phyloP scores from a whole-genome alignment of 306 rosid genomes.

The Casuarina glauca region DNA sequence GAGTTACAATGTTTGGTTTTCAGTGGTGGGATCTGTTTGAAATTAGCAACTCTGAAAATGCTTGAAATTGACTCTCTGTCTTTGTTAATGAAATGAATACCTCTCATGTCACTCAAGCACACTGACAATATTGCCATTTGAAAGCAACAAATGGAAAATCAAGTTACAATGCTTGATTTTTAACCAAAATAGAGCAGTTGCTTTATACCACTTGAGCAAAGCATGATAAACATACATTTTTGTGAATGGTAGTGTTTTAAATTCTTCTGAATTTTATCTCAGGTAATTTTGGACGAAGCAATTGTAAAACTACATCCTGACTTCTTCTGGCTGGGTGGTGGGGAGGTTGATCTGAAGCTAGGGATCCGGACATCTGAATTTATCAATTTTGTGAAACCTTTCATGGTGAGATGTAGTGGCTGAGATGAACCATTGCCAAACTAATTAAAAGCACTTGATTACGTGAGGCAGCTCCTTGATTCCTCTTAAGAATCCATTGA shows the following conservation, averaged over 20 bases:
- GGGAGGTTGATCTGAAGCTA: slow-evolving; percentile 54
- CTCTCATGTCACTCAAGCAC: not conserved
- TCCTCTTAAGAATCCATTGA: not conserved
- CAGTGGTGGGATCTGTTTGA: not conserved
- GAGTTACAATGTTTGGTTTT: too few species aligned
- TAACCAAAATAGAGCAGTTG: not conserved
- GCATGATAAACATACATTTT: not conserved
- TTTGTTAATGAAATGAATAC: not conserved
- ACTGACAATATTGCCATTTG: not conserved
- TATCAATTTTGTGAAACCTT: slow-evolving; percentile 61
- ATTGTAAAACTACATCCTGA: slow-evolving; percentile 76
- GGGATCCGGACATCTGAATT: slow-evolving; percentile 68
- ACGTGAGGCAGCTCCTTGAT: not conserved
- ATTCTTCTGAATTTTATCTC: slow-evolving; percentile 32
- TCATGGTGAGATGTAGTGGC: slow-evolving; percentile 67
- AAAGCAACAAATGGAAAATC: not conserved
- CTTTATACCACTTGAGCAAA: not conserved
- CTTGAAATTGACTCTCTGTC: slow-evolving; percentile 3
- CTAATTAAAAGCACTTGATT: not conserved
- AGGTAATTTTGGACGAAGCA: slow-evolving; percentile 92
- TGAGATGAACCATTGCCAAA: not conserved
- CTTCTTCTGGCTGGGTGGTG: slow-evolving; percentile 99
- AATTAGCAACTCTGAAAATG: not conserved
- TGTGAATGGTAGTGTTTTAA: not conserved
- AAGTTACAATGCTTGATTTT: not conserved